Evolutionary conservation across 371 early-diverging fungal species (phyloP).

Genomic region (Entomophthora muscae): DNA sequence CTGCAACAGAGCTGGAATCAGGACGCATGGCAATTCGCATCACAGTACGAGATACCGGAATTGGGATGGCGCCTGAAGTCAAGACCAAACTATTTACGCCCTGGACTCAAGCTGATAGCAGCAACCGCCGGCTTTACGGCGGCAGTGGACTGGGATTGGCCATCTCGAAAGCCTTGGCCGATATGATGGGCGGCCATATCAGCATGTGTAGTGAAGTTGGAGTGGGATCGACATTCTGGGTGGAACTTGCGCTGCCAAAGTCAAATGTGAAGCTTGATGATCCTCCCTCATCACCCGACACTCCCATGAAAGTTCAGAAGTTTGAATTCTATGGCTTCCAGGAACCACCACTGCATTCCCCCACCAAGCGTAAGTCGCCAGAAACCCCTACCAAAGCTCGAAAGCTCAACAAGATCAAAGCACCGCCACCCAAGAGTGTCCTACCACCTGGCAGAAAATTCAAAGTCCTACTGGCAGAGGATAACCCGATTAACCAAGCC

Average conservation of each 20-base stretch:
- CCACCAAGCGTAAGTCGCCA: background rate
- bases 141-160: conserved; percentile 31
- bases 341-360: background rate
- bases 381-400: background rate
- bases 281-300: background rate
- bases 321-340: conserved; percentile 6
- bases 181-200: conserved; percentile 32
- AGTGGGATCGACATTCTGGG: conserved; percentile 19
- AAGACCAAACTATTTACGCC: conserved; percentile 31
- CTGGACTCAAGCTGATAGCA: conserved; percentile 42
- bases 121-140: conserved; percentile 26
- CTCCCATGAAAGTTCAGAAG: background rate
- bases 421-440: background rate
- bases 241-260: conserved; percentile 12
- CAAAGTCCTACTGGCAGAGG: conserved; percentile 10
- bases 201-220: conserved; percentile 14
- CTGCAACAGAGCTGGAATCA: background rate
- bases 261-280: background rate
- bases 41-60: conserved; percentile 34
- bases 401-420: background rate
- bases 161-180: conserved; percentile 27
- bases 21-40: background rate
- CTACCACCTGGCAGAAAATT: background rate
- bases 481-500: conserved; percentile 9
- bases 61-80: conserved; percentile 33